Conservation (phyloP, 345 rosid genomes). For the Boechera retrofracta region DNA sequence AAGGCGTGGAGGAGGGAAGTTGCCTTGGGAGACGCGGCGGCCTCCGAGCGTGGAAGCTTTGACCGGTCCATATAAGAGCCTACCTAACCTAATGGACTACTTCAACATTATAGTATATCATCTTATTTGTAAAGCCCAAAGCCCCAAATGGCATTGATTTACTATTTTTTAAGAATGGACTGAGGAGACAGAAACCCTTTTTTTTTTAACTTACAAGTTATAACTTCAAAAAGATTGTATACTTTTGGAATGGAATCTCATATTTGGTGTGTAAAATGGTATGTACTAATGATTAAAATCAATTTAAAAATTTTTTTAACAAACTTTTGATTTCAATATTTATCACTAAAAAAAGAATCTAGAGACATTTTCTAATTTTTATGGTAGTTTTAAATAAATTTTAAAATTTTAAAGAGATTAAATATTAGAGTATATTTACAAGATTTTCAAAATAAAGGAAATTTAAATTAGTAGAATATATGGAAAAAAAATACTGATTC, state of each 20-base stretch:
- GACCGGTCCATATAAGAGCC: neutral
- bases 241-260: neutral
- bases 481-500: neutral
- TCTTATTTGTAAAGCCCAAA: neutral
- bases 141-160: neutral
- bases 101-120: neutral
- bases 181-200: neutral
- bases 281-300: neutral
- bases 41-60: slow-evolving; percentile 2
- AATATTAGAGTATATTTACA: neutral
- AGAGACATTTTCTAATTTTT: neutral
- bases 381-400: neutral
- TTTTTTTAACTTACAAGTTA: neutral
- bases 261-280: neutral
- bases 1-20: slow-evolving; percentile 18
- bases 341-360: neutral
- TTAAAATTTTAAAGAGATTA: too few relatives aligned
- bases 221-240: neutral
- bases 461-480: too few relatives aligned
- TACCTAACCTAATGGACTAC: neutral
- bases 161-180: neutral
- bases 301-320: neutral
- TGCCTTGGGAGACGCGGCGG: slow-evolving; percentile 32
- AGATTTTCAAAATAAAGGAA: too few relatives aligned
- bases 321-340: neutral